phyloP scores from a whole-genome alignment of 768 basidiomycete species.

The Lyophyllum atratum region DNA sequence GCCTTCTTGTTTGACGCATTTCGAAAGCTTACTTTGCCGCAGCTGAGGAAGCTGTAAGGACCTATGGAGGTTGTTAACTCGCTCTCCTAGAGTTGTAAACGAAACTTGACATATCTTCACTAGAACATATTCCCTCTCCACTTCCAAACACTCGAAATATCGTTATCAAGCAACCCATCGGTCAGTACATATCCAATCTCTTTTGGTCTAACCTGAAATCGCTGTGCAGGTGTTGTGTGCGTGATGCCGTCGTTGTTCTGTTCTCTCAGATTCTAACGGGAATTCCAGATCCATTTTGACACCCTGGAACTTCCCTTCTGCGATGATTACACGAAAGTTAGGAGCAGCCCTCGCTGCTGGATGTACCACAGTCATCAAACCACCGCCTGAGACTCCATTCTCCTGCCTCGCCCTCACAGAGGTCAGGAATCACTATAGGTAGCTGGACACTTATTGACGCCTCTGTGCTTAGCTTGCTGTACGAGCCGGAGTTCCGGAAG shows the following conservation, averaged over 20 bases:
- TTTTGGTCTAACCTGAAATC: background rate
- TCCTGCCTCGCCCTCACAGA: constrained; percentile 91
- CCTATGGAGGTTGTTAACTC: constrained; percentile 69
- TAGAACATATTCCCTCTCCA: constrained; percentile 84
- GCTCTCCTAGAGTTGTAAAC: background rate
- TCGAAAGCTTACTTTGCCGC: constrained; percentile 17
- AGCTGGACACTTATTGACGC: background rate
- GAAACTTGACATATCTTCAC: background rate
- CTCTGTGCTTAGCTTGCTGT: constrained; percentile 59
- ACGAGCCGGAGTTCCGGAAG: constrained; percentile 92
- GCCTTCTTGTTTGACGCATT: background rate
- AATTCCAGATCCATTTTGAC: constrained; percentile 69
- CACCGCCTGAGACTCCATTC: constrained; percentile 93
- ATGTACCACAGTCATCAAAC: constrained; percentile 95
- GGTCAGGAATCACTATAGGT: constrained; percentile 39
- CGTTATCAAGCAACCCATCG: constrained; percentile 91
- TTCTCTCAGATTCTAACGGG: constrained; percentile 1
- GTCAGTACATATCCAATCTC: constrained; percentile 37
- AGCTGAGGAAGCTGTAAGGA: constrained; percentile 92
- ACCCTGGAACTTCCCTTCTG: constrained; percentile 94
- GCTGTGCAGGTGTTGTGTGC: constrained; percentile 40
- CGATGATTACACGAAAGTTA: constrained; percentile 92
- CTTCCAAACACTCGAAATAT: constrained; percentile 74
- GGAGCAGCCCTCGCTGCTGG: constrained; percentile 91
- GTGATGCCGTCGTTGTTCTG: constrained; percentile 13